Evolutionary conservation across 768 basidiomycete species (phyloP), one percentile per base, ranked within the genome.

Genomic region (Termitomyces sp.): DNA sequence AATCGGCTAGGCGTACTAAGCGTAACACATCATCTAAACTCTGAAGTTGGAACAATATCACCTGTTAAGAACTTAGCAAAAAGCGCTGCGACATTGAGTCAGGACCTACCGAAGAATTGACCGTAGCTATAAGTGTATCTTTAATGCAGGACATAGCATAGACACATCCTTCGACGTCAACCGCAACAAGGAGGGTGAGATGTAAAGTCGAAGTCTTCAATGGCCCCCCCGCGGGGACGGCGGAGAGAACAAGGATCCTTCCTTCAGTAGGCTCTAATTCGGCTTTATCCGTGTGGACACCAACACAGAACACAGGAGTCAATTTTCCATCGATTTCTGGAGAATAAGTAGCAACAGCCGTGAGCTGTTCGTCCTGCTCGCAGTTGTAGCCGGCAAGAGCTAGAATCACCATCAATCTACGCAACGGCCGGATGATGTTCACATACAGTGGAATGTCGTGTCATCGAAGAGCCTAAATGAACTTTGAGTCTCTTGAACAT

Each of bases 391-490:
- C 72, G 55, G 75, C 73, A 7, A 86, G 64, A 17, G 69, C 86
- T 79, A 58, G 17, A 2, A 30, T 26, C 19, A 26, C 9, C 21
- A 21, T 55, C 57, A 58, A 50, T 43, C 15, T 40, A 54, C 9
- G n/a, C 1, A 54, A 12, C 33, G 3, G 3, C 38, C 28, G 12
- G 26, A 9, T 41, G 6, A 1, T 49, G 28, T 38, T 21, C 15
- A 42, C 30, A 63, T 44, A 90, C 89, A 70, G 44, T 78, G 72
- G 57, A 91, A 87, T 5, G 82, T 77, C 14, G 70, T 75, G 45
- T 86, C 86, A 57, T 91, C 83, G 26, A 91, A 64, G 0, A 92
- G 62, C 63, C 83, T 82, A 68, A 94, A 83, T 11, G 78, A 82
- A 51, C 85, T 83, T 5, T 60, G 74, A 12, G 75, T 67, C 2